Base-by-base conservation (phyloP, 73 alveolate genomes). In the Tetrahymena thermophila region DNA sequence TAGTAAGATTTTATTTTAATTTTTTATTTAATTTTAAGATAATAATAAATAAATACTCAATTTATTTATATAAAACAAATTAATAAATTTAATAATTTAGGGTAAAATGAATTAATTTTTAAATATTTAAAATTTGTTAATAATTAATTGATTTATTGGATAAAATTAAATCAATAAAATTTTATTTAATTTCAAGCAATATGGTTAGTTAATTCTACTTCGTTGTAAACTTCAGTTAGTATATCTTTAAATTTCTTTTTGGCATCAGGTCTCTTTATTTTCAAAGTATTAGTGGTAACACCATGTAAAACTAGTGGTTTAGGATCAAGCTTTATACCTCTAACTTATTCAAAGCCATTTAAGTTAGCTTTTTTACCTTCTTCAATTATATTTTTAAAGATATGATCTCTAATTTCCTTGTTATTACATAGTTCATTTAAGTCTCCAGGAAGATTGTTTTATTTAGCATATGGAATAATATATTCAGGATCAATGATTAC, bases 401-500 rank as follows among this genome's bases (percentile, higher is more conserved):
- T 40, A 2, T 37, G 85, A 10, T 34, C 44, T 23, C 93, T 95
- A 25, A 95, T 93, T 34, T 43, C 94, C 55, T 34, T 43, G 83
- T 95, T 85, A 15, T 89, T 43, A 55, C 98, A 96, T 21, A 96
- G 35, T 4, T 96, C 96, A 93, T 96, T 94, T 83, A 94, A 58
- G 28, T 40, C 55, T 37, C 97, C 97, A 25, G 34, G 43, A 14
- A 96, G 84, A 4, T 37, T 56, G 35, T 95, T 56, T 42, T 43
- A 35, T 25, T 84, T 35, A 13, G 96, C 97, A 21, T 38, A 55
- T 89, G 96, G 98, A 40, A 58, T 96, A 34, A 97, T 97, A 56
- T 85, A 94, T 21, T 95, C 97, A 34, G 96, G 93, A 93, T 98
- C 99, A 23, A 99, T 99, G 1, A 99, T 99, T 93, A 99, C 94